These are phyloP conservation scores for Dipteronia dyeriana DNA, from an alignment of 345 rosid species.

Conservation along the genomic window DNA sequence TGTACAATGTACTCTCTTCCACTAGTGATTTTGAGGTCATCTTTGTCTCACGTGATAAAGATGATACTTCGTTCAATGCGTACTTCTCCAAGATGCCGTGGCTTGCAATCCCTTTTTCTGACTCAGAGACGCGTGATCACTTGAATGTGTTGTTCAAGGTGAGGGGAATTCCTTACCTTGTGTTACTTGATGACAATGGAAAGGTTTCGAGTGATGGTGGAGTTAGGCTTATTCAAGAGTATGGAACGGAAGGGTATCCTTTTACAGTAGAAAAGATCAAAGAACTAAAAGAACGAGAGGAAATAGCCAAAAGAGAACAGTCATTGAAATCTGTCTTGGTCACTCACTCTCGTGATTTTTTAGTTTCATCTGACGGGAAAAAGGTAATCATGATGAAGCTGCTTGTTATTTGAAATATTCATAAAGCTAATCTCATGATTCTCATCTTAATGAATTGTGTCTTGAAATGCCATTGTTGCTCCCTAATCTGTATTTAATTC, in stretches of 20 bases:
- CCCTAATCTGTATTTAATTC: not conserved
- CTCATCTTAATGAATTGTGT: not conserved
- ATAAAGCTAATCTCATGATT: not conserved
- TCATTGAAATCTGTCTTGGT: no score
- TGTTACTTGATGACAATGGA: conserved; percentile 66
- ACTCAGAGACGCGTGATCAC: conserved; percentile 48
- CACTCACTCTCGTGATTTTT: conserved; percentile 51
- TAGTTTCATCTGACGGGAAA: conserved; percentile 52
- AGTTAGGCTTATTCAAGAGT: conserved; percentile 50
- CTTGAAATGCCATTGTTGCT: conserved; percentile 6
- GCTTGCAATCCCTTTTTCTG: conserved; percentile 77
- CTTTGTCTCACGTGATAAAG: conserved; percentile 56
- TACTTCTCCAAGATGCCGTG: no score
- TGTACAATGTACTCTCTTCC: conserved; percentile 48
- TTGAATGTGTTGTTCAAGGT: conserved; percentile 59
- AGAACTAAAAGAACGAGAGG: conserved; percentile 72
- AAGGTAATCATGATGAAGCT: conserved; percentile 34
- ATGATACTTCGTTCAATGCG: conserved; percentile 53
- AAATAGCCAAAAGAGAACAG: conserved; percentile 49
- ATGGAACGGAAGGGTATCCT: conserved; percentile 67
- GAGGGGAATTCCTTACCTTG: conserved; percentile 71
- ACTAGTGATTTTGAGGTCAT: conserved; percentile 62
- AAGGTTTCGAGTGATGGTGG: conserved; percentile 47
- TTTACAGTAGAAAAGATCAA: conserved; percentile 60
- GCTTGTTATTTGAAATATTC: not conserved